A percentile compares a stretch with the other conserved stretches of the same genome.
These are phyloP conservation scores for Cinnamomum micranthum DNA, from an alignment of 164 flowering plant genomes.

Conservation along the genomic window DNA sequence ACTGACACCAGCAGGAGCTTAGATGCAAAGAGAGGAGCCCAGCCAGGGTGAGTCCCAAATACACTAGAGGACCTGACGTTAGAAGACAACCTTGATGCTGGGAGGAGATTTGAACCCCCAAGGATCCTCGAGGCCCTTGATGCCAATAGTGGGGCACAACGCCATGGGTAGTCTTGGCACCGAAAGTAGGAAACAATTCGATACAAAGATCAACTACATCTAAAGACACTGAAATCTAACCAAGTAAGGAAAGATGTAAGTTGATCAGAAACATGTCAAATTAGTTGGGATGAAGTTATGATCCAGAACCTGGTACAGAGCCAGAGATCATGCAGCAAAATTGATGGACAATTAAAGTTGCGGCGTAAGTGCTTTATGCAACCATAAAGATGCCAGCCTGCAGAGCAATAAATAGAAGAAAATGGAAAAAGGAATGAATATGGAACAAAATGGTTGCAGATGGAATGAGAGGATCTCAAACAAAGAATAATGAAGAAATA, in stretches of 20 bases:
- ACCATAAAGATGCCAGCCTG: slow-evolving; percentile 35
- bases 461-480: not conserved
- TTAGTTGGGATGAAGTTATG: not conserved
- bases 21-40: too few relatives aligned
- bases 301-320: not conserved
- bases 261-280: not conserved
- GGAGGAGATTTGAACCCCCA: too few relatives aligned
- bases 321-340: not conserved
- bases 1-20: too few relatives aligned
- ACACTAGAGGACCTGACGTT: too few relatives aligned
- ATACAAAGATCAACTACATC: not conserved
- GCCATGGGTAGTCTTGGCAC: too few relatives aligned
- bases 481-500: slow-evolving; percentile 3
- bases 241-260: not conserved
- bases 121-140: too few relatives aligned
- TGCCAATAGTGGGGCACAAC: too few relatives aligned
- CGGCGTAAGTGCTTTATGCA: slow-evolving; percentile 12
- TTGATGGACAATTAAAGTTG: not conserved
- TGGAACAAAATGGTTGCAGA: not conserved
- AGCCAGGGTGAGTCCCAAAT: too few relatives aligned
- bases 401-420: not conserved
- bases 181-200: too few relatives aligned
- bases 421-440: not conserved
- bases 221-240: not conserved
- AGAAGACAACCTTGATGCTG: too few relatives aligned